Conservation (phyloP, 805 yeast species). For the Kregervanrija fluxuum region DNA sequence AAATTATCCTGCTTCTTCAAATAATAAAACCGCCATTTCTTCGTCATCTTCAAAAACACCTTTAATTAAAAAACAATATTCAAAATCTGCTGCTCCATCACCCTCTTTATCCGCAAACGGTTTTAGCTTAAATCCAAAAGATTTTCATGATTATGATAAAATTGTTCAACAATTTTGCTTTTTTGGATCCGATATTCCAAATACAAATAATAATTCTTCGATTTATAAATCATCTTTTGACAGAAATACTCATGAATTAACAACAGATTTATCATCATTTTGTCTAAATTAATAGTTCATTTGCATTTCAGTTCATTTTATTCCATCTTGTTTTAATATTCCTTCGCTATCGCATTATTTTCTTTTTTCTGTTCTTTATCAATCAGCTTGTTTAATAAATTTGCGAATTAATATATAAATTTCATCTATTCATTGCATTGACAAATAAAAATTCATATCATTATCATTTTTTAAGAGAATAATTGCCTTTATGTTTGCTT, state of each 20-base stretch:
- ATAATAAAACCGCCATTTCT: neutral
- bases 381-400: neutral
- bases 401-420: neutral
- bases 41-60: neutral
- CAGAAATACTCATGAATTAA: neutral
- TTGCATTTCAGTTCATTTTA: neutral
- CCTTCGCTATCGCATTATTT: neutral
- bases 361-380: neutral
- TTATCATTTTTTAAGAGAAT: too few species aligned
- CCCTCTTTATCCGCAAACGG: slow-evolving; percentile 8
- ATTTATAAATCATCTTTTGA: neutral
- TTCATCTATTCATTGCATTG: too few species aligned
- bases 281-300: slow-evolving; percentile 3
- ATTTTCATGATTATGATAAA: slow-evolving; percentile 7
- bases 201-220: neutral
- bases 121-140: slow-evolving; percentile 8
- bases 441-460: too few species aligned
- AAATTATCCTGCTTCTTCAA: neutral
- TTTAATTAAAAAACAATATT: neutral
- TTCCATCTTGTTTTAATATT: neutral
- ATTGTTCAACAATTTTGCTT: slow-evolving; percentile 7
- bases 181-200: neutral
- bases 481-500: too few species aligned
- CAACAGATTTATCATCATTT: slow-evolving; percentile 7
- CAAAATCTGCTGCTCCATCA: slow-evolving; percentile 7